Conservation (phyloP, 352 stramenopile species). For the Phytophthora syringae region DNA sequence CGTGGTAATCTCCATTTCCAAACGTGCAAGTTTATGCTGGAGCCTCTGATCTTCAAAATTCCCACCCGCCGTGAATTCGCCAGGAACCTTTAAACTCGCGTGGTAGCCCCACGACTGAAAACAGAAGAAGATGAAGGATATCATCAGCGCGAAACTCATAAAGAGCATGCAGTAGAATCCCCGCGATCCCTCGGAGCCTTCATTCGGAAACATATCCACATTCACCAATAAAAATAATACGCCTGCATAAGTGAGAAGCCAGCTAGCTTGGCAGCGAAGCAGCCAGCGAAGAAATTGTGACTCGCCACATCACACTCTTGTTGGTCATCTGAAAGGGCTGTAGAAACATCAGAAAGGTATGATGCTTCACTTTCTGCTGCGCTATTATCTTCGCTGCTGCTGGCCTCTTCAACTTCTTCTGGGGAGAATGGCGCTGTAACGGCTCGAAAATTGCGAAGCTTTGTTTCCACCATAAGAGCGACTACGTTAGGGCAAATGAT, state of each 20-base stretch:
- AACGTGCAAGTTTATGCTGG: conserved; percentile 47
- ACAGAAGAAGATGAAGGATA: conserved; percentile 51
- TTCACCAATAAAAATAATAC: conserved; percentile 66
- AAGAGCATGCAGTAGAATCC: conserved; percentile 45
- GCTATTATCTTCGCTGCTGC: conserved; percentile 31
- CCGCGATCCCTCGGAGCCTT: conserved; percentile 3
- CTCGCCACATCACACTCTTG: conserved; percentile 17
- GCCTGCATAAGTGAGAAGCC: conserved; percentile 57
- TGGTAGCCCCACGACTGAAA: conserved; percentile 50
- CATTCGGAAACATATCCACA: conserved; percentile 23
- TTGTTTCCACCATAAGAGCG: conserved; percentile 48
- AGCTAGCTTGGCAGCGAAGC: conserved; percentile 49
- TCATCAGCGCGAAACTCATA: conserved; percentile 48
- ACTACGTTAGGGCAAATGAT: conserved; percentile 59
- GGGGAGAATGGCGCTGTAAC: conserved; percentile 17
- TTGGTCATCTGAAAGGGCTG: conserved; percentile 7
- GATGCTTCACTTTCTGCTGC: conserved; percentile 33
- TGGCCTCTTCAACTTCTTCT: conserved; percentile 12
- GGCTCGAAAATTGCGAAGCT: conserved; percentile 11
- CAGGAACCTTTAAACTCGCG: not conserved
- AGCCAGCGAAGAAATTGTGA: conserved; percentile 44
- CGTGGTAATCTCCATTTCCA: conserved; percentile 22
- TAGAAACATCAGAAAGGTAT: conserved; percentile 24
- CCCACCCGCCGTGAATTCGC: not conserved
- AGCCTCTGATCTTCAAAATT: conserved; percentile 15